Evolutionary conservation across 2,329 filamentous ascomycete species (phyloP), one percentile per base, ranked within the genome.

Genomic region (Talaromyces sp.): DNA sequence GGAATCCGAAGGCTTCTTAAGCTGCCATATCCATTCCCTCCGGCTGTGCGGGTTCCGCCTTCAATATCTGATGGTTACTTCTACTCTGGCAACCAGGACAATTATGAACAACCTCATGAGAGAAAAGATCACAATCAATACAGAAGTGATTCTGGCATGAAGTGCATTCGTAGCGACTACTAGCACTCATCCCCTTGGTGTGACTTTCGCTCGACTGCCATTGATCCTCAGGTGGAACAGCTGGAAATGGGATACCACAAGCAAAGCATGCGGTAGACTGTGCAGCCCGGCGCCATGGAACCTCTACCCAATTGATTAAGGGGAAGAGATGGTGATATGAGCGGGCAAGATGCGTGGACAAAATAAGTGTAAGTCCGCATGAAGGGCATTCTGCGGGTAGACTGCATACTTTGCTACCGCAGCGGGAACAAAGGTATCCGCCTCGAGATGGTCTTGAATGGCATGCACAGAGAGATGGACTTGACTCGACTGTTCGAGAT

Each of bases 81-180:
- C 63, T 69, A 60, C 77, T 80, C 60, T 86, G 87, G 71, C 94
- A 99, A 0, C 93, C 93, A 0, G 94, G 92, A 67, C 94, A 99
- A 73, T 97, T 97, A 70, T 99, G 93, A 47, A 96, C 83, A 11
- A 95, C 85, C 75, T 97, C 91, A 70, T 99, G 94, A 20, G 90
- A 89, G 75, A 94, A 97, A 20, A 97, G 86, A 71, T 99, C 94
- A 71, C 94, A 99, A 71, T 99, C 94, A 60, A 99, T 95, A 78
- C 94, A 99, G 70, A 97, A 99, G 74, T 97, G 93, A 54, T 89
- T 86, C 3, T 82, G 75, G 72, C 94, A 99, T n/a, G 87, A 86
- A 62, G 88, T 84, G 70, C 94, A 99, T 54, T 89, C 90, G 70
- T 99, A 99, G 47, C 94, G 80, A 43, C 88, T 86, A 67, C 89